Evolutionary conservation across 75 land plant genomes (phyloP).

Genomic region (Picea glauca): DNA sequence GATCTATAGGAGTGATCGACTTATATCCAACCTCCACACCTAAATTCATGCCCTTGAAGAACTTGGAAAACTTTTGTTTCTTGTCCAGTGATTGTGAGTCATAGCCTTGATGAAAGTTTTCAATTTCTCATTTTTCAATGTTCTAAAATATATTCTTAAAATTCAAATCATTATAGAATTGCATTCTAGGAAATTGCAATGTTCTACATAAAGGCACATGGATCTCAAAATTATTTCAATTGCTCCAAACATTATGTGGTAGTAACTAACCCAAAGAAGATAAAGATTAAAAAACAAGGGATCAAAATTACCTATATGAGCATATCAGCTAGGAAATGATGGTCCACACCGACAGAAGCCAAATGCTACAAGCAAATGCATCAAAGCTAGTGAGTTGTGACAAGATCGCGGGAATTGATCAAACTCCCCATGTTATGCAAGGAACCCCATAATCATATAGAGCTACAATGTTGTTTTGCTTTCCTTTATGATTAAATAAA

Average conservation of each 20-base stretch:
- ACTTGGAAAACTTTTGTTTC: constrained; percentile 75
- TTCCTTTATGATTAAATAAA: no score
- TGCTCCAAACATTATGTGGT: no score
- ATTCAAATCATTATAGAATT: no score
- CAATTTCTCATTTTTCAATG: no score
- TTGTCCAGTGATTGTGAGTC: constrained; percentile 80
- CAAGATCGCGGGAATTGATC: constrained; percentile 66
- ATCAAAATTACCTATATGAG: constrained; percentile 47
- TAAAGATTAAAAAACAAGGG: no score
- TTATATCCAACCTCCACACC: constrained; percentile 68
- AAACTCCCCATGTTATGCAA: constrained; percentile 22
- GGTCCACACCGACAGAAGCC: constrained; percentile 70
- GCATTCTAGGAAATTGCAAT: no score
- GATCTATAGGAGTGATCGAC: constrained; percentile 55
- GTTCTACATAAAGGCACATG: no score
- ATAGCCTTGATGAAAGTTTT: constrained; percentile 25
- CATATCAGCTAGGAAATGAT: constrained; percentile 63
- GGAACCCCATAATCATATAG: constrained; percentile 40
- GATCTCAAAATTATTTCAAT: no score
- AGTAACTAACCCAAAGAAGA: no score
- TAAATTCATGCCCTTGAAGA: constrained; percentile 78
- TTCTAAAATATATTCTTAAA: no score
- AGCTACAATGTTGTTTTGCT: constrained; percentile 39
- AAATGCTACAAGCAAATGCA: constrained; percentile 95
- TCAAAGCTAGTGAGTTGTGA: constrained; percentile 95